A percentile compares a stretch with the other conserved stretches of the same genome.
phyloP scores from a whole-genome alignment of 176 grass and related monocot genomes.

The Tillandsia fasciculata region DNA sequence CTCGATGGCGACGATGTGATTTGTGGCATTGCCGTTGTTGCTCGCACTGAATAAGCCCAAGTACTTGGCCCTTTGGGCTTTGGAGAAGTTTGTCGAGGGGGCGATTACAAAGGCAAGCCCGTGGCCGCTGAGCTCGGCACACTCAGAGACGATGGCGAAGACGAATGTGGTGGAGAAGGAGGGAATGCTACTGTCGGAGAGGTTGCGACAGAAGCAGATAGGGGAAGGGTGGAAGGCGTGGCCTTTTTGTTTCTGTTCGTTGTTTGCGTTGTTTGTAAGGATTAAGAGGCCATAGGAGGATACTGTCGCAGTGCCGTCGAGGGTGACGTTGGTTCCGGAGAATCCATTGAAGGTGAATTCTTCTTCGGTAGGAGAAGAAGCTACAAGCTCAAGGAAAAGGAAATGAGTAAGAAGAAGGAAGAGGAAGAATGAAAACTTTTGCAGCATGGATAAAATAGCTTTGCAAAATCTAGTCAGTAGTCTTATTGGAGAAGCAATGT shows the following conservation, averaged over 20 bases:
- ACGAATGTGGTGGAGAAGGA: slow-evolving; percentile 34
- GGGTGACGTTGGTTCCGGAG: slow-evolving; percentile 1
- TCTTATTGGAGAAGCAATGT: no score
- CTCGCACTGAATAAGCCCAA: slow-evolving; percentile 25
- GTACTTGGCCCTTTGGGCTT: slow-evolving; percentile 19
- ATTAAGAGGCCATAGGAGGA: slow-evolving; percentile 33
- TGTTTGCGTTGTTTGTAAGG: slow-evolving; percentile 49
- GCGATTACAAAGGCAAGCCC: slow-evolving; percentile 34
- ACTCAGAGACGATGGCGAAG: slow-evolving; percentile 24
- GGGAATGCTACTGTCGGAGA: background rate
- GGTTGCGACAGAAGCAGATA: slow-evolving; percentile 1
- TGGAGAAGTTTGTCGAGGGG: slow-evolving; percentile 29
- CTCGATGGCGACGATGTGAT: slow-evolving; percentile 20
- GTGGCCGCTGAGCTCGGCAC: slow-evolving; percentile 10
- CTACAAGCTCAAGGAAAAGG: background rate
- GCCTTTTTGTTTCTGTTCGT: slow-evolving; percentile 18
- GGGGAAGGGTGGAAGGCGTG: slow-evolving; percentile 31
- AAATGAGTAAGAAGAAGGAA: slow-evolving; percentile 3
- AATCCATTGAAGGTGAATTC: slow-evolving; percentile 44
- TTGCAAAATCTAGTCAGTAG: no score
- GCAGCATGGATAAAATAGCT: background rate
- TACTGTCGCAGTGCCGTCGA: slow-evolving; percentile 26
- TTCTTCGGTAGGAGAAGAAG: background rate
- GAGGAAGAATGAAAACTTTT: background rate
- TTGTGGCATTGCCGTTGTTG: background rate